These are phyloP conservation scores for Cladorrhinum sp. DNA, from an alignment of 2,329 filamentous ascomycete species.

Conservation along the genomic window DNA sequence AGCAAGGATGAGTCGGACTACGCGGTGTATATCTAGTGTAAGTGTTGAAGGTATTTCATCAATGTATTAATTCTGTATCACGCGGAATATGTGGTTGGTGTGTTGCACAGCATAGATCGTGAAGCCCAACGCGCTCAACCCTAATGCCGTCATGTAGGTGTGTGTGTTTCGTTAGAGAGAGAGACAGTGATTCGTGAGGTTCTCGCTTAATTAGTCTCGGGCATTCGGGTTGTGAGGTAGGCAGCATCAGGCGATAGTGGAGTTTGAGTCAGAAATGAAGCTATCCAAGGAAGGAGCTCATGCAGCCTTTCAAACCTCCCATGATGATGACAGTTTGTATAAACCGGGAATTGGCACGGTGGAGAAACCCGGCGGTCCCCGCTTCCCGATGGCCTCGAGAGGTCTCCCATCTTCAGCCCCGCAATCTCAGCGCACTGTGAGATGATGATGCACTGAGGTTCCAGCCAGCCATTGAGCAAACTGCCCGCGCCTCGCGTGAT, in stretches of 20 bases:
- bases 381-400: conserved; percentile 4
- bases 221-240: not conserved
- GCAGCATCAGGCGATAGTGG: not conserved
- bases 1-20: conserved; percentile 22
- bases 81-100: no score
- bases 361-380: conserved; percentile 3
- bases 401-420: conserved; percentile 1
- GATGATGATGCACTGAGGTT: not conserved
- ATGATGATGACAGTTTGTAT: not conserved
- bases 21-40: conserved; percentile 19
- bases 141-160: not conserved
- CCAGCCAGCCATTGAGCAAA: not conserved
- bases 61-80: not conserved
- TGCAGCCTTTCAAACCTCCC: not conserved
- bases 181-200: not conserved
- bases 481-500: conserved; percentile 7
- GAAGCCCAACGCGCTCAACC: not conserved
- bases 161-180: not conserved
- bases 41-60: not conserved
- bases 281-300: not conserved
- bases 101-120: not conserved
- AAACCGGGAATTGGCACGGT: conserved; percentile 10
- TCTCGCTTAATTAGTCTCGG: not conserved
- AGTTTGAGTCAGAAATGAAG: not conserved
- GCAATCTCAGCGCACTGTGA: conserved; percentile 16